Base-by-base conservation (phyloP, 2,329 filamentous ascomycete species). In the Pestalotiopsis sp. region DNA sequence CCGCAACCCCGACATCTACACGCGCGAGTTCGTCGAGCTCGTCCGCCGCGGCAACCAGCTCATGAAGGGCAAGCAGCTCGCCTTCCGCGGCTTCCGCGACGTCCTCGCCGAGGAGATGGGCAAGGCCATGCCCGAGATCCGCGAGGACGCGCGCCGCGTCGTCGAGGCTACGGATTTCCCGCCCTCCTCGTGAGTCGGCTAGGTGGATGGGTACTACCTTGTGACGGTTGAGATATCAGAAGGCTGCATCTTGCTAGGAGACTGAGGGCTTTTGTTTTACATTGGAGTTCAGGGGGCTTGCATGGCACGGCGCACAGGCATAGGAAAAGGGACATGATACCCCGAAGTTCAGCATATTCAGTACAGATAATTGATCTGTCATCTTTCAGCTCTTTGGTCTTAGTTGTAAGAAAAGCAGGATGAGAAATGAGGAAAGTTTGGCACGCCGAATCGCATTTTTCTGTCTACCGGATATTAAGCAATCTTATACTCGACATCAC, bases 1-100 rank as follows among this genome's bases (percentile, higher is more conserved):
- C 59, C 89, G 90, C 65, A 92, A 92, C 82, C 90, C 90, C 2
- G 90, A 92, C 80, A 92, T 92, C 73, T 92, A 92, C 83, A 92
- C 90, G 67, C 85, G 90, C 75, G 90, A 92, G 82, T 92, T 92
- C 75, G 90, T 92, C 75, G 90, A 92, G 86, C 83, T 90, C 66
- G 89, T 90, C 27, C 82, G 90, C 67, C 83, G 89, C 61, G 84
- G 86, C 56, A 92, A 92, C 81, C 90, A 92, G 83, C 81, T 90
- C 70, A 85, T 91, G 82, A 84, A 86, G 73, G 90, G 90, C 67
- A 92, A 92, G 83, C 83, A 85, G 79, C 78, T 80, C 74, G 90
- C 90, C 45, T 92, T 92, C 76, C 83, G 78, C 12, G 74, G 79
- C 38, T 91, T 92, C 76, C 82, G 89, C 66, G 89, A 92, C 79